Conservation (phyloP, 2,329 filamentous ascomycete species). For the Monosporascus sp. region DNA sequence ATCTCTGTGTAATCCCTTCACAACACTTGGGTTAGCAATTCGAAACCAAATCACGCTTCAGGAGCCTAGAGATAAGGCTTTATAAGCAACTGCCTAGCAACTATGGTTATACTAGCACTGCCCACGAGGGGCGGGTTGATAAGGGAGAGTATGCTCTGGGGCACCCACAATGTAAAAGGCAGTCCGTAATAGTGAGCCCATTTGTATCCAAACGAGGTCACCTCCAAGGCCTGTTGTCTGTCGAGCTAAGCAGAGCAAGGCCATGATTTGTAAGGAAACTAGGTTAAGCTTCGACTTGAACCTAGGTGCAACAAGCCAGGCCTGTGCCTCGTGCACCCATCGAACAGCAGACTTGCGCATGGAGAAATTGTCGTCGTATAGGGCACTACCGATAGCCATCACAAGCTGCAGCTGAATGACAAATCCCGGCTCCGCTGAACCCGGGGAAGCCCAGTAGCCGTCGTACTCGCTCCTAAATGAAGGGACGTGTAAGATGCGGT, state of each 20-base stretch:
- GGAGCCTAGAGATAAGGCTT: no score
- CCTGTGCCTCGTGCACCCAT: constrained; percentile 49
- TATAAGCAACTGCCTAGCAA: background rate
- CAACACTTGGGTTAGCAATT: background rate
- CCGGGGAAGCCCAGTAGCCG: constrained; percentile 40
- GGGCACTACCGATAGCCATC: constrained; percentile 44
- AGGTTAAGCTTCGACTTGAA: constrained; percentile 47
- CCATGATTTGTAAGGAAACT: constrained; percentile 44
- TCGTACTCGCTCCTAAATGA: constrained; percentile 51
- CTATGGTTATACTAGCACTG: background rate
- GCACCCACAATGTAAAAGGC: constrained; percentile 43
- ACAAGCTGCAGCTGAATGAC: constrained; percentile 49
- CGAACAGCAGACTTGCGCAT: constrained; percentile 37
- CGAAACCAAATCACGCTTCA: no score
- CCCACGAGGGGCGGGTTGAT: background rate
- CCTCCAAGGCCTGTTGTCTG: constrained; percentile 41
- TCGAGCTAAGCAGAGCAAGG: constrained; percentile 46
- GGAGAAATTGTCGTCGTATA: constrained; percentile 41
- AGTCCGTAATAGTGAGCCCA: constrained; percentile 44
- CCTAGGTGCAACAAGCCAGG: constrained; percentile 42
- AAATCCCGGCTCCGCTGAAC: constrained; percentile 36
- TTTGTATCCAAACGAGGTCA: constrained; percentile 48
- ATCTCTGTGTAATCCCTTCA: constrained; percentile 49
- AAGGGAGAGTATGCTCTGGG: background rate
- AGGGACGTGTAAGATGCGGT: constrained; percentile 53